Base-by-base conservation (phyloP, 2,329 filamentous ascomycete species). In the Calonectria ilicicola region DNA sequence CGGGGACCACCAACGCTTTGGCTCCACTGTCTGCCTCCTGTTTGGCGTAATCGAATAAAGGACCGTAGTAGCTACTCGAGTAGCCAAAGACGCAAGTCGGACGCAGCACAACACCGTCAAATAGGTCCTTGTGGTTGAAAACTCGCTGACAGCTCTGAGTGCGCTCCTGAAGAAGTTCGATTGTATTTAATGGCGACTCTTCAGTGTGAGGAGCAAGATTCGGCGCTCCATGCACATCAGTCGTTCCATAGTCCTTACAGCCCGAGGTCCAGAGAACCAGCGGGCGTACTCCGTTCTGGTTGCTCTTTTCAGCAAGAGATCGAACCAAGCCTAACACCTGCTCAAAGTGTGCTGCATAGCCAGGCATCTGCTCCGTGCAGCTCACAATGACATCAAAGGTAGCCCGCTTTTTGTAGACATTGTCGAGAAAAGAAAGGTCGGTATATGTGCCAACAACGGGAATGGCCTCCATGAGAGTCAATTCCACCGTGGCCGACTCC, bases 171-270 rank as follows among this genome's bases (percentile, higher is more conserved):
- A 72, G 35, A 0, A 85, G 17, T 0, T 76, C 73, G 0, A 81
- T 77, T 0, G 81, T 78, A 6, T 83, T 80, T 15, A 88, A 63
- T 0, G 85, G 84, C 0, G 85, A 85, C 0, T 81, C 75, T 74
- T 89, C 87, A 0, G 83, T 85, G 56, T 89, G 87, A 10, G 86
- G 84, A 9, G 75, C 73, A 4, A 88, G 80, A 0, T 71, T 78
- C 0, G 81, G 73, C 0, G 82, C 79, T 2, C 83, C 83, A 62
- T 86, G 82, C 74, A 84, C 58, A 58, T 75, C 47, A 8, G 80
- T 79, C 6, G 74, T 80, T 2, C 87, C 87, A 72, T 89, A 89
- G 77, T 89, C 87, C 70, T 89, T 89, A 78, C 87, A 89, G 0
- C 87, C 87, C 3, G 85, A 87, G 12, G 83, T 86, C 77, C 85